These are phyloP conservation scores for Trichosporon sp. DNA, from an alignment of 1,284 basidiomycete species.

Conservation along the genomic window DNA sequence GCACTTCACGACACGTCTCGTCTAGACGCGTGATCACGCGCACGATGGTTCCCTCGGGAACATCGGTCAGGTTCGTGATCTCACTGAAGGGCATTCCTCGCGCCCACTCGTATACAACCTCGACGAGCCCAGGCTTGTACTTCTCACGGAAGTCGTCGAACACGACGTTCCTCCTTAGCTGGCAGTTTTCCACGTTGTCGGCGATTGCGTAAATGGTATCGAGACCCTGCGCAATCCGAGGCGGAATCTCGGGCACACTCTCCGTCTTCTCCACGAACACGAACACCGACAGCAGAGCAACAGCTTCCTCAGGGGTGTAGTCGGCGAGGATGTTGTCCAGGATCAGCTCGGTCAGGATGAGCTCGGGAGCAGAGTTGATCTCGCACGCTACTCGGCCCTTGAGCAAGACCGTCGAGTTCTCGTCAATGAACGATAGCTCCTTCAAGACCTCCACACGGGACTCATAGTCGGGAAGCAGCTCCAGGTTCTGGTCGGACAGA, in stretches of 20 bases:
- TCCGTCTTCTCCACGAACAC: slow-evolving; percentile 98
- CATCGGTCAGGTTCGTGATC: slow-evolving; percentile 87
- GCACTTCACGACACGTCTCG: slow-evolving; percentile 93
- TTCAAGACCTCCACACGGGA: slow-evolving; percentile 87
- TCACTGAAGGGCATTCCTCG: slow-evolving; percentile 96
- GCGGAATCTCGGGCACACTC: slow-evolving; percentile 69
- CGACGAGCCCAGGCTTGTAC: slow-evolving; percentile 83
- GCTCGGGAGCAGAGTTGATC: slow-evolving; percentile 96
- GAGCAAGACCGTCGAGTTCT: slow-evolving; percentile 85
- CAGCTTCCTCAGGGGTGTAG: slow-evolving; percentile 92
- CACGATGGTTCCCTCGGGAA: slow-evolving; percentile 95
- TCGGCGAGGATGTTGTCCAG: slow-evolving; percentile 86
- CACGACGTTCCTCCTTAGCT: slow-evolving; percentile 70
- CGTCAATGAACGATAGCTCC: slow-evolving; percentile 85
- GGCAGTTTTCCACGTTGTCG: slow-evolving; percentile 73
- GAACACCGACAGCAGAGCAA: slow-evolving; percentile 93
- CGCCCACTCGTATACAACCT: slow-evolving; percentile 98
- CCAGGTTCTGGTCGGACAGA: slow-evolving; percentile 93
- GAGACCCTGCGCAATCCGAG: slow-evolving; percentile 64
- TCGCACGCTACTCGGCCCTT: slow-evolving; percentile 99
- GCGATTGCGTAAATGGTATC: slow-evolving; percentile 72
- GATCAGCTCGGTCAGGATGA: slow-evolving; percentile 93
- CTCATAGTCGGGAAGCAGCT: slow-evolving; percentile 94
- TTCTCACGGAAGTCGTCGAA: slow-evolving; percentile 66
- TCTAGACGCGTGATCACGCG: slow-evolving; percentile 92